These are phyloP conservation scores for Colletotrichum noveboracense DNA, from an alignment of 2,329 filamentous ascomycete species.

Conservation along the genomic window DNA sequence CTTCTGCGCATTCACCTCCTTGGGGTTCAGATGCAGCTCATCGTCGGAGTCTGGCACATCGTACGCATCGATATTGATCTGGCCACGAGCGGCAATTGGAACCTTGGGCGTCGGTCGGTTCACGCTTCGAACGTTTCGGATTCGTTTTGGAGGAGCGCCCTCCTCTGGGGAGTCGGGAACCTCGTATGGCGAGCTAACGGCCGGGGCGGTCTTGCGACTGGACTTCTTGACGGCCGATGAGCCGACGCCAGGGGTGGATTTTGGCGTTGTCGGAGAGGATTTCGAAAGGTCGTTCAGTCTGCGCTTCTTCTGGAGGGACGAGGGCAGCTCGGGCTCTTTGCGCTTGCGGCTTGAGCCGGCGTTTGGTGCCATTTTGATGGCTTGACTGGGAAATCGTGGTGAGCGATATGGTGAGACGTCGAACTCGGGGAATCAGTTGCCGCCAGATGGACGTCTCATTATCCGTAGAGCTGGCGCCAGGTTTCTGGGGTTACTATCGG, in stretches of 20 bases:
- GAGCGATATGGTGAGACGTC: neutral
- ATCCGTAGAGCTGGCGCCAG: neutral
- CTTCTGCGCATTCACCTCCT: neutral
- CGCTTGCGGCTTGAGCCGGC: slow-evolving; percentile 11
- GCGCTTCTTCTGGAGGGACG: slow-evolving; percentile 18
- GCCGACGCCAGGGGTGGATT: neutral
- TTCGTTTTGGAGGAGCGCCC: slow-evolving; percentile 17
- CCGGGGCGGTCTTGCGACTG: neutral
- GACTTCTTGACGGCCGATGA: neutral
- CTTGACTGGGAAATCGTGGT: neutral
- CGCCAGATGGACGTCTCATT: neutral
- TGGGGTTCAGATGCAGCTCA: slow-evolving; percentile 10
- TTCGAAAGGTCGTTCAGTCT: slow-evolving; percentile 34
- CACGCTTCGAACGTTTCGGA: slow-evolving; percentile 14
- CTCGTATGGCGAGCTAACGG: slow-evolving; percentile 20
- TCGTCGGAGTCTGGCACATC: slow-evolving; percentile 29
- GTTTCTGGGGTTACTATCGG: neutral
- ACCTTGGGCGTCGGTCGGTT: slow-evolving; percentile 14
- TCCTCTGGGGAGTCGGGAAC: slow-evolving; percentile 27
- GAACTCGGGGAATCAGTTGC: neutral
- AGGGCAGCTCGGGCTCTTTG: slow-evolving; percentile 3
- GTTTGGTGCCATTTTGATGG: neutral
- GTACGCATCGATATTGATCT: slow-evolving; percentile 4
- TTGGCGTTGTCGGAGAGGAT: slow-evolving; percentile 34
- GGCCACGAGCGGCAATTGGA: slow-evolving; percentile 2